Percentiles rank a stretch among this genome's conserved stretches.
Conservation (phyloP, 2,329 filamentous ascomycete species). For the Phialocephala subalpina region DNA sequence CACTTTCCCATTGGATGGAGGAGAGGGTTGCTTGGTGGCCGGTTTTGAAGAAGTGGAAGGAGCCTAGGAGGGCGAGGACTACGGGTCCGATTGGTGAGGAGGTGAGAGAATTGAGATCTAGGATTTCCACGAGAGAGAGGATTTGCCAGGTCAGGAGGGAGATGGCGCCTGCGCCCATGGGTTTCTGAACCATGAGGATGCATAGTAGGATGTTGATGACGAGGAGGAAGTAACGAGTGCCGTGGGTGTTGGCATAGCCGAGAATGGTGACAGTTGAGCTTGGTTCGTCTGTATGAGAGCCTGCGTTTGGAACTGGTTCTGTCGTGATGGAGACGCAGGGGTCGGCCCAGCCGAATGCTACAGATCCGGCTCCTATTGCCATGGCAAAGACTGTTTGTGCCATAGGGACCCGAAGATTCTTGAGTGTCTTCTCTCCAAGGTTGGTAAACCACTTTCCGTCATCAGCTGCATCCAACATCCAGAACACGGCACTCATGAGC, state of each 20-base stretch:
- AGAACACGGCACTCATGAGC: constrained; percentile 80
- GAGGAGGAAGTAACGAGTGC: constrained; percentile 87
- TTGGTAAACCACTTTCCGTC: constrained; percentile 80
- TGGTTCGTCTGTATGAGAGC: constrained; percentile 42
- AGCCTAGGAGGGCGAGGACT: constrained; percentile 86
- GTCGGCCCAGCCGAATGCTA: constrained; percentile 85
- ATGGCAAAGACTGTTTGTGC: constrained; percentile 84
- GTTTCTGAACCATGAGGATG: constrained; percentile 85
- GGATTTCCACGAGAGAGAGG: constrained; percentile 74
- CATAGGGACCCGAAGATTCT: constrained; percentile 76
- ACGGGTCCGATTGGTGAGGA: constrained; percentile 82
- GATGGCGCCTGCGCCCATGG: constrained; percentile 89
- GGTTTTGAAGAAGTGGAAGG: constrained; percentile 97
- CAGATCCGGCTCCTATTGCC: constrained; percentile 82
- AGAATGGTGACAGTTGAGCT: constrained; percentile 76
- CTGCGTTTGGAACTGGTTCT: constrained; percentile 35
- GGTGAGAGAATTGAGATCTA: constrained; percentile 67
- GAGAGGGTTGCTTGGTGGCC: constrained; percentile 90
- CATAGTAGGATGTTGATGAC: constrained; percentile 80
- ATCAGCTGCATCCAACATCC: constrained; percentile 88
- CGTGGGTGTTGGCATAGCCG: constrained; percentile 93
- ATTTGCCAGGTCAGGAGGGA: constrained; percentile 88
- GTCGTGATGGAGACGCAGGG: constrained; percentile 80
- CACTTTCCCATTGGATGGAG: constrained; percentile 94
- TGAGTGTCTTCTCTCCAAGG: constrained; percentile 67